Evolutionary conservation across 768 basidiomycete species (phyloP), one percentile per base, ranked within the genome.

Genomic region (Pleurotus citrinopileatus): DNA sequence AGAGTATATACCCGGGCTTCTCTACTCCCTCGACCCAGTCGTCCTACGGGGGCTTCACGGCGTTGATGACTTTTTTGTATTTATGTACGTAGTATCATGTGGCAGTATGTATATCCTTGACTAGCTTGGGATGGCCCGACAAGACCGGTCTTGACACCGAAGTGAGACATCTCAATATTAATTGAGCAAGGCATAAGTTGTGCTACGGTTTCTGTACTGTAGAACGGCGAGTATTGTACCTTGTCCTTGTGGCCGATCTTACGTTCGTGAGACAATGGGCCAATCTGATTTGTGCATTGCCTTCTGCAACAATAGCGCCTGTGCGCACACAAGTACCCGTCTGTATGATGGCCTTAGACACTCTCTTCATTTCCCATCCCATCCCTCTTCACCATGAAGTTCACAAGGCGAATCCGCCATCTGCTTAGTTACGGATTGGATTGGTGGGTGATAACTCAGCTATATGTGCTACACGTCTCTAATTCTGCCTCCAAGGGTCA

Each of bases 401-500:
- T 59, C 12, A 20, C 45, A 15, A 53, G 57, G 15, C 47, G 17
- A 17, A 45, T 59, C 22, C 60, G 58, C 42, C 47, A 55, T 42
- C 55, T 61, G 20, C 55, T 57, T 36, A 55, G 54, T 38, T 61
- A 61, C 32, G 58, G 56, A 9, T 27, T 61, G 19, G 60, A 61
- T 52, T 61, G 60, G 60, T 61, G 45, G 47, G 46, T 34, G 13
- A 15, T 10, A 9, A 8, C 4, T n/a, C 40, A 10, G 10, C 32
- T 2, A n/a, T 32, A 15, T 38, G 27, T 38, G 9, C 10, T 34
- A 27, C 15, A n/a, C n/a, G 1, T 42, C 40, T 2, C 19, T 17
- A 3, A 6, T 15, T 32, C n/a, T 22, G 22, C 46, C 28, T 29
- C n/a, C n/a, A n/a, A 48, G 46, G 46, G 26, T 48, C 27, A n/a